phyloP scores from a whole-genome alignment of 495 filamentous ascomycete genomes.

The Bacidia rubella region DNA sequence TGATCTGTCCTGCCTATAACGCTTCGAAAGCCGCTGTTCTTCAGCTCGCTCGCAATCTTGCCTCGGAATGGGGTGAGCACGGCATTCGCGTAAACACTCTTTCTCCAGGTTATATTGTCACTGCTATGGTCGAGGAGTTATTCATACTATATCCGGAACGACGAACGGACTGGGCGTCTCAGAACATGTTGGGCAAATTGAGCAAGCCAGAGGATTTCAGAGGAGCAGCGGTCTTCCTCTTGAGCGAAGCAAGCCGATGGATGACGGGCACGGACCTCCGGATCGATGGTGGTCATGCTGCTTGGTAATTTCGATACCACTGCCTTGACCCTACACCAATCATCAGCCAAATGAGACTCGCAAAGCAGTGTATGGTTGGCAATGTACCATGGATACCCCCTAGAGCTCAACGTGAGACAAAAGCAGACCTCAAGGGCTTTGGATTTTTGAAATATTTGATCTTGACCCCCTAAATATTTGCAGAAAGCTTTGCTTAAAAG shows the following conservation, averaged over 20 bases:
- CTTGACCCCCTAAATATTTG: not conserved
- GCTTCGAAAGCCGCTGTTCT: slow-evolving; percentile 79
- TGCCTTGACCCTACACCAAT: no score
- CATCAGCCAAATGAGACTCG: no score
- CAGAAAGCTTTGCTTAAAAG: not conserved
- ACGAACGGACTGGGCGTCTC: slow-evolving; percentile 60
- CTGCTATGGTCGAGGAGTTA: slow-evolving; percentile 73
- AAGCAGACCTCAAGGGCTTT: not conserved
- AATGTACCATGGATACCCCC: no score
- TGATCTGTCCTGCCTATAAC: slow-evolving; percentile 74
- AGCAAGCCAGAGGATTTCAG: slow-evolving; percentile 71
- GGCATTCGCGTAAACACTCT: slow-evolving; percentile 92
- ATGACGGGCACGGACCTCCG: slow-evolving; percentile 73
- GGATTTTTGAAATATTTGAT: not conserved
- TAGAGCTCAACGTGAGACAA: no score
- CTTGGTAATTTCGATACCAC: slow-evolving; percentile 43
- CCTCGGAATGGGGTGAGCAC: slow-evolving; percentile 71
- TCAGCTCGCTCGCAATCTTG: slow-evolving; percentile 77
- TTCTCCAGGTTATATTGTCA: slow-evolving; percentile 89
- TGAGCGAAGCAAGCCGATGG: slow-evolving; percentile 76
- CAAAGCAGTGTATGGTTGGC: no score
- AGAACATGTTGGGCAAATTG: slow-evolving; percentile 79
- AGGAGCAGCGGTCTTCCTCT: slow-evolving; percentile 67
- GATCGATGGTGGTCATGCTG: slow-evolving; percentile 70
- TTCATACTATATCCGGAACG: slow-evolving; percentile 67